phyloP scores from a whole-genome alignment of 1,284 basidiomycete genomes.

The Melanopsichium pennsylvanicum region DNA sequence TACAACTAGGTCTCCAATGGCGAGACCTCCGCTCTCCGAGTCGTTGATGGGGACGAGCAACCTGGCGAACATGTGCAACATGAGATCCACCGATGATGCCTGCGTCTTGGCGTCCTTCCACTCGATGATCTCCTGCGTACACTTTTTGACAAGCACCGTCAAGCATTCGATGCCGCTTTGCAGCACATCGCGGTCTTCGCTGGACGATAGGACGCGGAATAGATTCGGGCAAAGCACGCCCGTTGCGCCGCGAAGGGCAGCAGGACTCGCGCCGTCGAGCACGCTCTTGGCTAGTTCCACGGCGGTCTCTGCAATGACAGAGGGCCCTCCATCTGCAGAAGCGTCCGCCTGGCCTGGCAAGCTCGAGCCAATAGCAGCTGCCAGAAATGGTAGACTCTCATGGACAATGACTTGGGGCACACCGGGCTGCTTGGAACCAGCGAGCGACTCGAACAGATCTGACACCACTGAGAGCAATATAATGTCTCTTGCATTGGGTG shows the following conservation, averaged over 20 bases:
- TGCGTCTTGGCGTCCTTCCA: slow-evolving; percentile 65
- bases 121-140: slow-evolving; percentile 77
- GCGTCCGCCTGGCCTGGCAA: slow-evolving; percentile 21
- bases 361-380: slow-evolving; percentile 71
- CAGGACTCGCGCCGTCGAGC: slow-evolving; percentile 73
- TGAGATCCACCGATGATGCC: slow-evolving; percentile 28
- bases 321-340: slow-evolving; percentile 20
- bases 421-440: slow-evolving; percentile 67
- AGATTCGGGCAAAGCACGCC: slow-evolving; percentile 33
- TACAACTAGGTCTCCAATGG: slow-evolving; percentile 91
- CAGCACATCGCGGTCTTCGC: slow-evolving; percentile 50
- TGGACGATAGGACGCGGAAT: slow-evolving; percentile 30
- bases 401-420: slow-evolving; percentile 78
- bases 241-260: slow-evolving; percentile 80
- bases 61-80: slow-evolving; percentile 53
- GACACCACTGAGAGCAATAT: slow-evolving; percentile 85
- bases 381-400: slow-evolving; percentile 77
- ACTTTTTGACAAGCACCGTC: slow-evolving; percentile 85
- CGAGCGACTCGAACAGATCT: slow-evolving; percentile 77
- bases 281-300: slow-evolving; percentile 75
- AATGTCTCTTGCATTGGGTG: slow-evolving; percentile 79
- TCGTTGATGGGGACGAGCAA: slow-evolving; percentile 50
- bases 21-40: slow-evolving; percentile 78
- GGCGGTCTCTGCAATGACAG: slow-evolving; percentile 67
- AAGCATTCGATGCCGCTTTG: slow-evolving; percentile 84